A percentile compares a stretch with the other conserved stretches of the same genome.
These are phyloP conservation scores for Dactylella cylindrospora DNA, from an alignment of 2,329 filamentous ascomycete species.

Conservation along the genomic window DNA sequence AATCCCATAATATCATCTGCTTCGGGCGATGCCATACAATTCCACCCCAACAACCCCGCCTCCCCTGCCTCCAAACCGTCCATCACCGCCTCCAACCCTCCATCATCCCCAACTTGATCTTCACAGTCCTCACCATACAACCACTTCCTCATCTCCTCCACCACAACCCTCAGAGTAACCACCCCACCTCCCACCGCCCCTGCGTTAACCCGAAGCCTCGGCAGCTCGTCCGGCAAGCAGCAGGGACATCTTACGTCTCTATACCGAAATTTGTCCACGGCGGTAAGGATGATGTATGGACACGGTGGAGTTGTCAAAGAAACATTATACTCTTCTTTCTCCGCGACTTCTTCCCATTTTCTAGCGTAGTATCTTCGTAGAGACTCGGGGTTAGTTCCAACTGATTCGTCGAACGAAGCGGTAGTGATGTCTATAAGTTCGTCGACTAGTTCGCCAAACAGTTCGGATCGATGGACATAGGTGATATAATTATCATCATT, in stretches of 20 bases:
- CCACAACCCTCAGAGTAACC: conserved; percentile 4
- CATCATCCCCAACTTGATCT: not conserved
- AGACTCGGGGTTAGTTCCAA: conserved; percentile 4
- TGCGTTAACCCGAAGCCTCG: conserved; percentile 3
- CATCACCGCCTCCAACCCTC: conserved; percentile 5
- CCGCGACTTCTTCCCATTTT: conserved; percentile 4
- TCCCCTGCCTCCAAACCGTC: conserved; percentile 18
- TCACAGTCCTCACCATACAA: conserved; percentile 15
- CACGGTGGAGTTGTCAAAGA: conserved; percentile 23
- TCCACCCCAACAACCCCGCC: conserved; percentile 16
- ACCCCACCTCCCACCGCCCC: conserved; percentile 20
- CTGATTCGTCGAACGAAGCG: conserved; percentile 4
- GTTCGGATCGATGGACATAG: not conserved
- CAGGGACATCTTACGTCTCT: conserved; percentile 24
- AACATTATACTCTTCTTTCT: conserved; percentile 13
- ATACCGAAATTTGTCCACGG: conserved; percentile 6
- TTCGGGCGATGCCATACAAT: conserved; percentile 16
- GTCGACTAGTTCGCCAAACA: conserved; percentile 1
- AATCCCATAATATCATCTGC: conserved; percentile 8
- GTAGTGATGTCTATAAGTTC: conserved; percentile 11
- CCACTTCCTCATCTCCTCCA: conserved; percentile 7
- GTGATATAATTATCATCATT: conserved; percentile 11
- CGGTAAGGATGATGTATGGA: conserved; percentile 9
- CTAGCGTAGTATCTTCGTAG: conserved; percentile 25
- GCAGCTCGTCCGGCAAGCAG: conserved; percentile 22